Conservation (phyloP, 1,284 basidiomycete genomes). For the Melampsora larici-populina region DNA sequence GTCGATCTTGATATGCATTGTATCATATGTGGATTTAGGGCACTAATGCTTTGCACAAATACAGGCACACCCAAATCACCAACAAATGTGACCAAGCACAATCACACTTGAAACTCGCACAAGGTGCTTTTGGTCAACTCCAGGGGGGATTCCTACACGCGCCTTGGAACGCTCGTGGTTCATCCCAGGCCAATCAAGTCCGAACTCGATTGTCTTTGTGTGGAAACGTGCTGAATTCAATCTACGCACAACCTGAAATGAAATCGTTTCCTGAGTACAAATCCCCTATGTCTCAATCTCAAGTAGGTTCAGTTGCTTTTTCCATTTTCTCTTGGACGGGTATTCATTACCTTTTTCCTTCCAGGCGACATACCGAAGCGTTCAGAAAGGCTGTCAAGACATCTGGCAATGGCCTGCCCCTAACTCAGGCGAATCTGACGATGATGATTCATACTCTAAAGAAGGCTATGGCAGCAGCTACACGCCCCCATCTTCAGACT, state of each 20-base stretch:
- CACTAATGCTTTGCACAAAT: background rate
- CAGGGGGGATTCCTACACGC: background rate
- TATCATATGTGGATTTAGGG: background rate
- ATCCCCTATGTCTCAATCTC: background rate
- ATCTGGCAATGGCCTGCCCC: background rate
- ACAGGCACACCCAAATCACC: constrained; percentile 15
- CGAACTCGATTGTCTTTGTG: constrained; percentile 6
- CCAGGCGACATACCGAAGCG: background rate
- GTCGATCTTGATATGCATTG: background rate
- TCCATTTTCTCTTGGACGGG: background rate
- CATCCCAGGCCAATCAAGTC: background rate
- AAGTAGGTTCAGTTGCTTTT: background rate
- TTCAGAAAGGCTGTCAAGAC: background rate
- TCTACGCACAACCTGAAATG: constrained; percentile 18
- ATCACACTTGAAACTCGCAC: background rate
- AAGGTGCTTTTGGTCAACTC: background rate
- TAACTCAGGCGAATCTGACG: no score
- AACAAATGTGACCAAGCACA: constrained; percentile 9
- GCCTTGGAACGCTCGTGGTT: constrained; percentile 26
- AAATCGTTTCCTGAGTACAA: background rate
- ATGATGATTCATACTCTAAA: no score
- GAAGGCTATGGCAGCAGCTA: no score
- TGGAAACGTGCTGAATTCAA: constrained; percentile 6
- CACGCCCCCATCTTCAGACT: no score
- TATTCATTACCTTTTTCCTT: background rate